Base-by-base conservation (phyloP, 345 rosid species). In the Fremontodendron californicum region DNA sequence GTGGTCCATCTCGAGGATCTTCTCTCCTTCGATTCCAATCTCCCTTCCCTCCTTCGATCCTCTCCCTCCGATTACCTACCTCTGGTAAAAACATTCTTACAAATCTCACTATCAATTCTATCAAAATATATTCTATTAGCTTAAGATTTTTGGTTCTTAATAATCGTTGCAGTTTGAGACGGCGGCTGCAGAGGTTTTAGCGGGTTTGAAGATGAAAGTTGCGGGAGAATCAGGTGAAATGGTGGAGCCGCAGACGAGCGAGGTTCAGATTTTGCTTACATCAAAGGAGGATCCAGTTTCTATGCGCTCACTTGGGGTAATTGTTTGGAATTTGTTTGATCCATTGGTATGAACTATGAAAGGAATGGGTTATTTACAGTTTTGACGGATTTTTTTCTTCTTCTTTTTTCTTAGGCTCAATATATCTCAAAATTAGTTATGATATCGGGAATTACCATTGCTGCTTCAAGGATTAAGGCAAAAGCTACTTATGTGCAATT, bases 391-490 rank as follows among this genome's bases (percentile, higher is more conserved):
- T 40, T 29, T 27, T 45, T 45, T 8, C n/a, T 15, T 61, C 9
- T 31, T 37, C 25, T 11, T 2, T 52, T 18, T 43, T 51, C 57
- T 49, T 75, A 96, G 99, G 98, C 99, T 42, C 94, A 87, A 54
- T 91, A 84, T 81, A 96, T 96, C 12, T 96, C 98, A 3, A 96
- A 90, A 73, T 78, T 96, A 77, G 89, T 96, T 25, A 96, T 92
- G 84, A 92, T 96, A 73, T 79, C 94, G 71, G 99, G 99, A 79
- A 96, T 93, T 52, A 90, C 97, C 29, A 93, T 96, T 78, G 89
- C 98, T 75, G 99, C 99, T 84, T 96, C 99, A 15, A 90, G 97
- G 78, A 90, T 93, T 19, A 96, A 93, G 87, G 99, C 98, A 21
- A 93, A 93, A 80, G 96, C 99, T 5, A 96, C 96, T 69, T 89